phyloP scores from a whole-genome alignment of 495 filamentous ascomycete genomes.

The Tuber borchii region DNA sequence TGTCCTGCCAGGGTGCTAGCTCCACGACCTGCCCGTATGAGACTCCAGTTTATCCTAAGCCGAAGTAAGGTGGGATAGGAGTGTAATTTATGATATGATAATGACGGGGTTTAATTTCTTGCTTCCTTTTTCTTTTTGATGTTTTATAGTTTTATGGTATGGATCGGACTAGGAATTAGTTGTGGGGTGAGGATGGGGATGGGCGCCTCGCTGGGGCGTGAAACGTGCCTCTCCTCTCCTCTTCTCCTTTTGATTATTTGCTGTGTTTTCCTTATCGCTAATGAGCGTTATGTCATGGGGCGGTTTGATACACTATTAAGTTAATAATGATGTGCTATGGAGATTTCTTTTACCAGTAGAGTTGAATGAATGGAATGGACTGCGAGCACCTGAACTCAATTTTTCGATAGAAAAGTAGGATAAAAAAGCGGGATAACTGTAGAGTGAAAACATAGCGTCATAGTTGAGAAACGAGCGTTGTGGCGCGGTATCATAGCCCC shows the following conservation, averaged over 20 bases:
- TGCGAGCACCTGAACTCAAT: not conserved
- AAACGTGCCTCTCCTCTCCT: not conserved
- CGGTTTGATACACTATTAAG: not conserved
- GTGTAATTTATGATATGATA: not conserved
- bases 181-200: not conserved
- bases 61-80: not conserved
- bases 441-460: not conserved
- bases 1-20: not conserved
- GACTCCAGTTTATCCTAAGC: slow-evolving; percentile 12
- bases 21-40: not conserved
- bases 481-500: not conserved
- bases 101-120: not conserved
- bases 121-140: not conserved
- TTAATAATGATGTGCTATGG: not conserved
- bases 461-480: not conserved
- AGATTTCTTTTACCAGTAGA: not conserved
- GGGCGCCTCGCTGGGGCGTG: not conserved
- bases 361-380: not conserved
- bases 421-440: not conserved
- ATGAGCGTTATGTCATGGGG: not conserved
- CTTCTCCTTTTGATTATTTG: not conserved
- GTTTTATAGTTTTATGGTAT: not conserved
- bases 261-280: not conserved
- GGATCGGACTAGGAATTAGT: not conserved
- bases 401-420: not conserved